Evolutionary conservation across 345 rosid genomes (phyloP).

Genomic region (Eutrema yunnanense): DNA sequence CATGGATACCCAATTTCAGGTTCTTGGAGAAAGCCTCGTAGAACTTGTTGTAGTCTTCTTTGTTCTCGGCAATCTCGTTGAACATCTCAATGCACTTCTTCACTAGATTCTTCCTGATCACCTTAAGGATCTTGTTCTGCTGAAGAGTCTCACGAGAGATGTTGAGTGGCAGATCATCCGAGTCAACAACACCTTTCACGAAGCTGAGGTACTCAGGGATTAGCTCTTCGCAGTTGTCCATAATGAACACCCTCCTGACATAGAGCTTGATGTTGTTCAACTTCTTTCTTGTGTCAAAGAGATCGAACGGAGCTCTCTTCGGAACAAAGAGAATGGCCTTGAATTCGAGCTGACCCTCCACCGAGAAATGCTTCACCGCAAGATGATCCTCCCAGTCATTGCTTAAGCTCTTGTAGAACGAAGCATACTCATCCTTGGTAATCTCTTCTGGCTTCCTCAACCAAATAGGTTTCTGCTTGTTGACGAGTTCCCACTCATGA

Average conservation of each 20-base stretch:
- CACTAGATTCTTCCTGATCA: constrained; percentile 84
- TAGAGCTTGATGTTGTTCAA: constrained; percentile 84
- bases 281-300: constrained; percentile 80
- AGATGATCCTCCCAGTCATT: constrained; percentile 91
- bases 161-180: constrained; percentile 89
- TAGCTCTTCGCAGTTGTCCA: constrained; percentile 93
- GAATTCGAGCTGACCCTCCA: constrained; percentile 92
- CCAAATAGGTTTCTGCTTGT: constrained; percentile 95
- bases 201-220: constrained; percentile 81
- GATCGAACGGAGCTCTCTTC: constrained; percentile 80
- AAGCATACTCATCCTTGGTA: constrained; percentile 74
- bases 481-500: constrained; percentile 77
- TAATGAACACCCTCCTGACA: constrained; percentile 79
- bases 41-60: constrained; percentile 80
- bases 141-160: constrained; percentile 88
- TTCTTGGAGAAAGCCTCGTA: constrained; percentile 88
- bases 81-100: constrained; percentile 94
- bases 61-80: constrained; percentile 80
- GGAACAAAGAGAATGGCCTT: constrained; percentile 82
- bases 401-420: constrained; percentile 83
- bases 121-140: constrained; percentile 93
- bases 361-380: constrained; percentile 84
- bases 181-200: constrained; percentile 85
- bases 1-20: constrained; percentile 78
- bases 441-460: constrained; percentile 89